Base-by-base conservation (phyloP, 2,329 filamentous ascomycete species). In the Endocalyx cinctus region DNA sequence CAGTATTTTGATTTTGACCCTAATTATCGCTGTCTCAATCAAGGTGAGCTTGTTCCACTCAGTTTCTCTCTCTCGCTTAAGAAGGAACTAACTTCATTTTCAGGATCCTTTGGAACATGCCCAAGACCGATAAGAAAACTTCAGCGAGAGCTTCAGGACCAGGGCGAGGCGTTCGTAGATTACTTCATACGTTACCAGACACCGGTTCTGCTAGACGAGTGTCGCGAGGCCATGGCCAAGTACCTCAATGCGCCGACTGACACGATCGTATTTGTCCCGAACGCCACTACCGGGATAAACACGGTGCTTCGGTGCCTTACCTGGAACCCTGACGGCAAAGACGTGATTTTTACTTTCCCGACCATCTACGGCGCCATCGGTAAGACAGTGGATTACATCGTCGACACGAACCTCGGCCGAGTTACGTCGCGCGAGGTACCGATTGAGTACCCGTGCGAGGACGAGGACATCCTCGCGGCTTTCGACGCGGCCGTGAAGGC, bases 301-400 rank as follows among this genome's bases (percentile, higher is more conserved):
- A 85, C 79, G 0, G 76, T 94, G 5, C 71, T 95, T n/a, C 77
- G 82, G 26, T 89, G 84, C 54, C 59, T 96, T 3, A 52, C 55
- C 2, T 94, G 81, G 70, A 57, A 75, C 23, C 56, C 67, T 0
- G 81, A 82, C 40, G 83, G 88, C 40, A 75, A 77, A 16, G 89
- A 96, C 53, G 79, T 83, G 41, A 84, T 94, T 42, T 50, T 94
- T 27, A 82, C 80, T 58, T 94, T 95, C 54, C 74, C 72, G 23
- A 87, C 84, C 25, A 74, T 88, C 33, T 95, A 95, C 55, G 80
- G 79, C 35, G 80, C 78, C 1, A 88, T 87, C 53, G 82, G 80
- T 35, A 87, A 86, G 52, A 79, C 79, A 0, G 66, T 92, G 13
- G 69, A 80, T 26, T 90, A 65, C 36, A 61, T 92, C 22, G 67